Evolutionary conservation across 768 basidiomycete species (phyloP), one percentile per base, ranked within the genome.

Genomic region (Auriscalpium orientale): DNA sequence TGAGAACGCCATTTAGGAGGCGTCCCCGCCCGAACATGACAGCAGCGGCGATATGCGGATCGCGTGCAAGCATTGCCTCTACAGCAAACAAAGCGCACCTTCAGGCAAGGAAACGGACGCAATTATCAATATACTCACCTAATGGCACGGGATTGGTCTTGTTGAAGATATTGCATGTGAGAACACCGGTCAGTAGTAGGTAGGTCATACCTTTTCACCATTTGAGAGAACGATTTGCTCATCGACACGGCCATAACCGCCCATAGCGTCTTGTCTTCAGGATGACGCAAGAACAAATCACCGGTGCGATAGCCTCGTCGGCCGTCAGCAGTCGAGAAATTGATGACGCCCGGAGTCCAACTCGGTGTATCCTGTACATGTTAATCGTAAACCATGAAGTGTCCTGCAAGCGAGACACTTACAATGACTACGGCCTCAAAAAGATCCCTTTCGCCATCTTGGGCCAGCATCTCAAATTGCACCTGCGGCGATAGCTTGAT

Each of bases 191-290:
- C 16, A 15, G 11, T 20, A 13, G 36, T 33, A 15, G 12, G 45
- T 43, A 46, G 12, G 46, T 3, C 40, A 18, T 43, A 18, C 40
- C 40, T 43, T 75, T 58, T 74, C 71, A n/a, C 75, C 75, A 11
- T 71, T 75, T 34, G 62, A 67, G 45, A 74, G 68, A 62, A 74
- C 72, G 43, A 79, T 74, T 59, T 77, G 76, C 54, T 79, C 78
- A 55, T 78, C 78, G 8, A 62, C 66, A 16, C 79, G 67, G 3
- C 79, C 77, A 49, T 65, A 69, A 79, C 60, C 51, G 65, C 72
- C 67, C 69, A 77, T 28, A 70, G 58, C 1, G 63, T 62, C 1
- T 62, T 65, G 18, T 73, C 71, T 0, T 67, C 68, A 6, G 77
- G 76, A 59, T 80, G 76, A 7, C 62, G 70, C 18, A 69, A 45